Evolutionary conservation across 2,329 filamentous ascomycete species (phyloP).

Genomic region (Penicillium occitanis): DNA sequence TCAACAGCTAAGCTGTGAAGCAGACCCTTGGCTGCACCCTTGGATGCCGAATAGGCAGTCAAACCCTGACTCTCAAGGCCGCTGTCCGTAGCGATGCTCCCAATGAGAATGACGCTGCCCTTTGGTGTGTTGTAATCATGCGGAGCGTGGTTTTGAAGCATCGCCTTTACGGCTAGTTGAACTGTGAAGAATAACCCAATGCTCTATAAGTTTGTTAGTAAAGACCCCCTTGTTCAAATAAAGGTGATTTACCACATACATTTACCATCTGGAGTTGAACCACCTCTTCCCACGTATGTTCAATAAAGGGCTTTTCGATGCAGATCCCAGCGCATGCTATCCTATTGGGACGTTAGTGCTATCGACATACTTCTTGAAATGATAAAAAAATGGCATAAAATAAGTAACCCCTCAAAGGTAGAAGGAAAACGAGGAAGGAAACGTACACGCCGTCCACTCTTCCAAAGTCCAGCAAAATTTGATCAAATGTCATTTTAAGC

Average conservation of each 20-base stretch:
- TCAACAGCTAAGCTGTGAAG: constrained; percentile 35
- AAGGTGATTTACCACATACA: background rate
- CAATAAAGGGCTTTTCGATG: constrained; percentile 34
- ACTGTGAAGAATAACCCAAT: background rate
- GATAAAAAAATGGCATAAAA: background rate
- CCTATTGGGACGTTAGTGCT: background rate
- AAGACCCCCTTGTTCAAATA: background rate
- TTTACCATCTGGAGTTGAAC: constrained; percentile 2
- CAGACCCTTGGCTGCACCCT: constrained; percentile 23
- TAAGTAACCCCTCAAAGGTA: background rate
- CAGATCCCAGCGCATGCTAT: constrained; percentile 30
- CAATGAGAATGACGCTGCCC: background rate
- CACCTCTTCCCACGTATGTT: constrained; percentile 11
- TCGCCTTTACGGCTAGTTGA: background rate
- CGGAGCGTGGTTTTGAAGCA: background rate
- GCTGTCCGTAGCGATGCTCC: background rate
- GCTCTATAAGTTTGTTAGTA: background rate
- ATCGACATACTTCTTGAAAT: background rate
- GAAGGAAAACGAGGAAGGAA: background rate
- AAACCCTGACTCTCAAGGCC: background rate
- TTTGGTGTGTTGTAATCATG: background rate
- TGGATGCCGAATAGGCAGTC: background rate
- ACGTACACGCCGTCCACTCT: background rate
- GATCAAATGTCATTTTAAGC: background rate
- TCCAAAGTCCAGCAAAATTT: background rate